Conservation (phyloP, 2,329 filamentous ascomycete genomes). For the Mariannaea elegans region DNA sequence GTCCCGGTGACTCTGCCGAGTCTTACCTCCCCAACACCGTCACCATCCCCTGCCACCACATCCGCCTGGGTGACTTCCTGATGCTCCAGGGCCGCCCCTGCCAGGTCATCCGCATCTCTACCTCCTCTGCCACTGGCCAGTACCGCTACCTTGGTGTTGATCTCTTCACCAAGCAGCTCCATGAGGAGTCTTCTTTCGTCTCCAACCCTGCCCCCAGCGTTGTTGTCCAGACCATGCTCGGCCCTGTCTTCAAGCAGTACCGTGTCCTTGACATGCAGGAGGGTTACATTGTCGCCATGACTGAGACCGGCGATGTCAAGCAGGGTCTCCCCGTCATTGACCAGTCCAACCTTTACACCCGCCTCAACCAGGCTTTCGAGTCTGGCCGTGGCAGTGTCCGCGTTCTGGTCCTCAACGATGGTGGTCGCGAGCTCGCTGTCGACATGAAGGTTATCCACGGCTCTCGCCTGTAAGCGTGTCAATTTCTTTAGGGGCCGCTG, state of each 20-base stretch:
- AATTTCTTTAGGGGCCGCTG: constrained; percentile 32
- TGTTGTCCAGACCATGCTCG: constrained; percentile 99
- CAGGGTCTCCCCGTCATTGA: constrained; percentile 92
- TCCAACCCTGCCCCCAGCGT: constrained; percentile 97
- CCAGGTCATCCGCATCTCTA: constrained; percentile 99
- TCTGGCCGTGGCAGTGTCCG: constrained; percentile 93
- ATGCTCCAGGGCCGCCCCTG: constrained; percentile 98
- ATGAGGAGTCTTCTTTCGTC: constrained; percentile 98
- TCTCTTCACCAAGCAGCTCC: constrained; percentile 99
- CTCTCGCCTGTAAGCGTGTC: constrained; percentile 66
- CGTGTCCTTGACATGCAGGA: constrained; percentile 97
- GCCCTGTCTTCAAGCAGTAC: constrained; percentile 99
- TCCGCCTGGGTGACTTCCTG: constrained; percentile 97
- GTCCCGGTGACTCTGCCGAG: constrained; percentile 42
- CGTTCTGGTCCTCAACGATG: constrained; percentile 94
- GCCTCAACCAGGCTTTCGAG: constrained; percentile 85
- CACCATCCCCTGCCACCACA: constrained; percentile 99
- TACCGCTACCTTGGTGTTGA: constrained; percentile 99
- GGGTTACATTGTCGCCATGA: constrained; percentile 92
- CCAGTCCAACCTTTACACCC: constrained; percentile 87
- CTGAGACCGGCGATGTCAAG: constrained; percentile 98
- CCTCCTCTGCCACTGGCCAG: constrained; percentile 96
- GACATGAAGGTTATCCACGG: constrained; percentile 99
- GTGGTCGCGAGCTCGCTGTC: constrained; percentile 92
- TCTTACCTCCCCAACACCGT: constrained; percentile 78